Evolutionary conservation across 2,329 filamentous ascomycete species (phyloP), one percentile per base, ranked within the genome.

Genomic region (Tolypocladium album): DNA sequence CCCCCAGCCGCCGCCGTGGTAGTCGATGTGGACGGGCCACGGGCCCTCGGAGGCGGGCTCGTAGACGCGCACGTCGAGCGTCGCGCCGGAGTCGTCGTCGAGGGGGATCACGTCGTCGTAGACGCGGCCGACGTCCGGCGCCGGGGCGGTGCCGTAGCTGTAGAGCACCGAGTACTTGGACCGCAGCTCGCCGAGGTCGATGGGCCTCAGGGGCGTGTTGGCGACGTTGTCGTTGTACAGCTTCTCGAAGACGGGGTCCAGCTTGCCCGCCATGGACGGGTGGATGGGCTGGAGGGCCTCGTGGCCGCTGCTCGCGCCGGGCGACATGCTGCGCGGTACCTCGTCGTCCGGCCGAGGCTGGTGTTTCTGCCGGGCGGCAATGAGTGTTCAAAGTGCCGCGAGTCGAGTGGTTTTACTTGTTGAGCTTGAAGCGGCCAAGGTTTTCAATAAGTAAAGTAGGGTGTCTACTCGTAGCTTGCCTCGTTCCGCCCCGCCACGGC

Each of bases 1-100:
- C 0, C 76, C 78, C 74, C 79, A 82, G 36, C 75, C 76, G 27
- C 79, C 79, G 22, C 79, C 79, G 61, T 82, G 78, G 59, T 73
- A 81, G 65, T 80, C 76, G 56, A 81, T 65, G 56, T 80, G 77
- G 4, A 79, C 78, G 0, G 78, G 78, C 68, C 78, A 78, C 0
- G 72, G 72, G 0, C 77, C 76, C 0, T 72, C 61, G 1, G 66
- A 60, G 0, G 70, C 70, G 0, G 78, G 78, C 58, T 76, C 72
- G 65, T 80, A 80, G 24, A 80, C 74, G 8, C 78, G 72, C 2
- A 79, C 70, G 3, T 70, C 65, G 57, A 69, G 60, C 61, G 3
- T 39, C 3, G 59, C 45, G 31, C 67, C 68, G 27, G 59, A 66
- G 45, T 66, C 71, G 56, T 73, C 70, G 53, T 68, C 66, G 40